phyloP scores from a whole-genome alignment of 2,329 filamentous ascomycete species.

The Thelonectria blattea region DNA sequence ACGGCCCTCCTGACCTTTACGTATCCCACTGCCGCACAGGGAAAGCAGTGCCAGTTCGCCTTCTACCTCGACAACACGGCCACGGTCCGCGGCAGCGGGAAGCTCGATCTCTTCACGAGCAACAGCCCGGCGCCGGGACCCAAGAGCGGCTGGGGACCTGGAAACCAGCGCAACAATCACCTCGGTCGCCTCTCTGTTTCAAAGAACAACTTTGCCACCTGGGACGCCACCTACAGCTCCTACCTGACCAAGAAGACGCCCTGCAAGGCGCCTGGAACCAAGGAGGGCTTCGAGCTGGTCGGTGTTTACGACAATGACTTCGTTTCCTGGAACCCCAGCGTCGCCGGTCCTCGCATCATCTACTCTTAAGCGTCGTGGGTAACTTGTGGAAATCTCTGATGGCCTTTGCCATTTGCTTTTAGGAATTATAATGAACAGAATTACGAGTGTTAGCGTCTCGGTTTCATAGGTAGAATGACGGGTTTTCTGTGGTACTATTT shows the following conservation, averaged over 20 bases:
- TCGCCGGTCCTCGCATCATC: not conserved
- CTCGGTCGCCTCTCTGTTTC: constrained; percentile 19
- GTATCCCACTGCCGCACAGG: constrained; percentile 28
- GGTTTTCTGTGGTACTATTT: too few species aligned
- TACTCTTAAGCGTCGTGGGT: too few species aligned
- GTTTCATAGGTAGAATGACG: too few species aligned
- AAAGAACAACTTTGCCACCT: not conserved
- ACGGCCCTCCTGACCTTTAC: constrained; percentile 38
- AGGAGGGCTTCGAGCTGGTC: not conserved
- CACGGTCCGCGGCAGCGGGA: constrained; percentile 25
- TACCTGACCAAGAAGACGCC: constrained; percentile 13
- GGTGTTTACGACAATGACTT: not conserved
- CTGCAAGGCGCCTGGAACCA: constrained; percentile 17
- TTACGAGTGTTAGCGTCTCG: too few species aligned
- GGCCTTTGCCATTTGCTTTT: not conserved
- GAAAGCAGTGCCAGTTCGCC: constrained; percentile 33
- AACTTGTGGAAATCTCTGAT: not conserved
- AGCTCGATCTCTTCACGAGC: constrained; percentile 37
- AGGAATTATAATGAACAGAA: too few species aligned
- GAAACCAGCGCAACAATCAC: constrained; percentile 35
- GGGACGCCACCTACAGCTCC: constrained; percentile 13
- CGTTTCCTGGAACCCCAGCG: not conserved
- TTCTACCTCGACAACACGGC: constrained; percentile 31
- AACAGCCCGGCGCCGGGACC: constrained; percentile 26
- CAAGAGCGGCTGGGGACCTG: constrained; percentile 28